Conservation (phyloP, 2,329 filamentous ascomycete genomes). For the Alternaria sp. region DNA sequence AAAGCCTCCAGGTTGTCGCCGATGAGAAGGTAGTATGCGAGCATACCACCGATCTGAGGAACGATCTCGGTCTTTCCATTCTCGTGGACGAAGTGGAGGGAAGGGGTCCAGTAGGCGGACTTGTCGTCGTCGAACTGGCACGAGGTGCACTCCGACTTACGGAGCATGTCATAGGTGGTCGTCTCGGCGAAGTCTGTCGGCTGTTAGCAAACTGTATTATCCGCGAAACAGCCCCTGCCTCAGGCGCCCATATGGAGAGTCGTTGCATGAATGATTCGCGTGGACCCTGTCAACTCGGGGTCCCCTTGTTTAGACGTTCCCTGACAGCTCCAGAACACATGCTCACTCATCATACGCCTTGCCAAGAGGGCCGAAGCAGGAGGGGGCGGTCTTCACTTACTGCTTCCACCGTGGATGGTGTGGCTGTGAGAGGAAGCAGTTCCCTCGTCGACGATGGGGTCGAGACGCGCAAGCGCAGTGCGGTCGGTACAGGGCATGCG, state of each 20-base stretch:
- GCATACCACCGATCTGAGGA: slow-evolving; percentile 59
- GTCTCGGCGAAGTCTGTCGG: slow-evolving; percentile 62
- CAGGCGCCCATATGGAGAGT: slow-evolving; percentile 3
- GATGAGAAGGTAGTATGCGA: slow-evolving; percentile 80
- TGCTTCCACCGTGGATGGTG: slow-evolving; percentile 49
- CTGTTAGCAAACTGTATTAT: slow-evolving; percentile 27
- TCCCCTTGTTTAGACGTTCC: background rate
- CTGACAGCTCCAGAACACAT: slow-evolving; percentile 3
- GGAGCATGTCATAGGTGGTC: slow-evolving; percentile 67
- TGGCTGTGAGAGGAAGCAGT: slow-evolving; percentile 40
- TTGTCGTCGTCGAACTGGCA: slow-evolving; percentile 58
- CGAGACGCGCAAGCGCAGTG: slow-evolving; percentile 65
- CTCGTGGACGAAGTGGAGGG: slow-evolving; percentile 70
- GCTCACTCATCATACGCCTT: slow-evolving; percentile 10
- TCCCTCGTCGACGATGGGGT: slow-evolving; percentile 47
- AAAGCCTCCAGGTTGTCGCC: slow-evolving; percentile 73
- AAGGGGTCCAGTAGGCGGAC: slow-evolving; percentile 63
- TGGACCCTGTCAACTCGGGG: background rate
- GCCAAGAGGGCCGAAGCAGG: slow-evolving; percentile 45
- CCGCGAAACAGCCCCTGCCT: slow-evolving; percentile 27
- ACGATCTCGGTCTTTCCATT: slow-evolving; percentile 71
- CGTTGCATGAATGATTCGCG: background rate
- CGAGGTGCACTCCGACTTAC: slow-evolving; percentile 71
- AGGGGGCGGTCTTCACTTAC: slow-evolving; percentile 59
- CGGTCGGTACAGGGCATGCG: slow-evolving; percentile 72